Percentiles rank a stretch among this genome's conserved stretches.
Evolutionary conservation across 345 rosid genomes (phyloP).

Genomic region (Corchorus olitorius): DNA sequence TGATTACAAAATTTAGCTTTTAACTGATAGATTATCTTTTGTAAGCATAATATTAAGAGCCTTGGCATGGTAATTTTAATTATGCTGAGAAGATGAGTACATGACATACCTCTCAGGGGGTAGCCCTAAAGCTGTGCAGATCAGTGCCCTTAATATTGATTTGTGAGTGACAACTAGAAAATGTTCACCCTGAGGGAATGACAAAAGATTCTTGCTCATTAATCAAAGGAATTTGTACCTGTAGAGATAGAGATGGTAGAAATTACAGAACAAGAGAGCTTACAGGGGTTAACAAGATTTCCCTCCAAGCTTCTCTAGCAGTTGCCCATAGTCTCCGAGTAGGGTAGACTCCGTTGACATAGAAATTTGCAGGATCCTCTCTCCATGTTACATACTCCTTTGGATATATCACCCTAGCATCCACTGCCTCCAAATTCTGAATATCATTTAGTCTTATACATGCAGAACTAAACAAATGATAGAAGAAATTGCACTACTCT

Average conservation of each 20-base stretch:
- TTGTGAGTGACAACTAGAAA: conserved; percentile 66
- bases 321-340: conserved; percentile 53
- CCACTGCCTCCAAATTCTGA: conserved; percentile 78
- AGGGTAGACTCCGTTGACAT: conserved; percentile 63
- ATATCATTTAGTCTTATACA: conserved; percentile 37
- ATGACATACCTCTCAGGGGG: conserved; percentile 52
- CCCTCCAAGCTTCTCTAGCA: conserved; percentile 70
- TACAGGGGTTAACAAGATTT: conserved; percentile 57
- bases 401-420: conserved; percentile 54
- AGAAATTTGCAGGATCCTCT: conserved; percentile 60
- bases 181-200: conserved; percentile 45
- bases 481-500: background rate
- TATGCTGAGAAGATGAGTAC: background rate
- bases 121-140: conserved; percentile 72
- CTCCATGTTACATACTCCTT: conserved; percentile 59
- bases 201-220: conserved; percentile 19
- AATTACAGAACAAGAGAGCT: conserved; percentile 12
- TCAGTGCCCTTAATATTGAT: conserved; percentile 60
- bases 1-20: background rate
- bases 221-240: conserved; percentile 17
- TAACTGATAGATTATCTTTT: background rate
- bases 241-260: conserved; percentile 5
- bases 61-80: background rate
- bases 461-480: conserved; percentile 11
- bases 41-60: background rate